A percentile compares a stretch with the other conserved stretches of the same genome.
These are phyloP conservation scores for Exophiala sp. DNA, from an alignment of 2,329 filamentous ascomycete species.

Conservation along the genomic window DNA sequence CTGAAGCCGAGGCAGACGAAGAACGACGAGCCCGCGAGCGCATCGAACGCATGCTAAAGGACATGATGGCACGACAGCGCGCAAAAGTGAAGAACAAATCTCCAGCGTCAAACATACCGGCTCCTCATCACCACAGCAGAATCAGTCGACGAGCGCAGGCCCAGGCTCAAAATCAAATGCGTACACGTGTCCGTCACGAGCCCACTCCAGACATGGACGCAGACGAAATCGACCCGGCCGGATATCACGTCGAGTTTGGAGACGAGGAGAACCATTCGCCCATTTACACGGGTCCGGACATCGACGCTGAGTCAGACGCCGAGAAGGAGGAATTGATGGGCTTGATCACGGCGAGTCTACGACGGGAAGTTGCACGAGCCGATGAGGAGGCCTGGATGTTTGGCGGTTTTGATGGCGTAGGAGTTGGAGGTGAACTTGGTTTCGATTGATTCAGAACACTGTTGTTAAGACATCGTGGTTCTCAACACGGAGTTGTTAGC, in stretches of 20 bases:
- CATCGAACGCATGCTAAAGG: conserved; percentile 23
- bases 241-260: conserved; percentile 59
- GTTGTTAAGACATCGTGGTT: no score
- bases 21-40: conserved; percentile 21
- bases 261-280: conserved; percentile 36
- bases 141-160: background rate
- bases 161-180: no score
- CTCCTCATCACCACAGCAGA: background rate
- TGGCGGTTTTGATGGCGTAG: conserved; percentile 34
- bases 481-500: no score
- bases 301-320: conserved; percentile 25
- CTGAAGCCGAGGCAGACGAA: conserved; percentile 10
- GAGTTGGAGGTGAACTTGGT: background rate
- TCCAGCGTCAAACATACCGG: background rate
- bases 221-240: conserved; percentile 38
- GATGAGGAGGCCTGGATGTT: conserved; percentile 92
- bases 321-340: conserved; percentile 61
- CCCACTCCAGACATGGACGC: background rate
- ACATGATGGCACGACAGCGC: conserved; percentile 25
- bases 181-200: background rate
- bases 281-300: background rate
- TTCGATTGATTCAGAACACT: background rate
- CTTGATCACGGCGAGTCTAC: conserved; percentile 65
- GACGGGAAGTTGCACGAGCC: conserved; percentile 68
- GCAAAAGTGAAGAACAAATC: conserved; percentile 17